Percentiles rank a stretch among this genome's conserved stretches.
Conservation (phyloP, 2,329 filamentous ascomycete genomes). For the Colletotrichum paranaense region DNA sequence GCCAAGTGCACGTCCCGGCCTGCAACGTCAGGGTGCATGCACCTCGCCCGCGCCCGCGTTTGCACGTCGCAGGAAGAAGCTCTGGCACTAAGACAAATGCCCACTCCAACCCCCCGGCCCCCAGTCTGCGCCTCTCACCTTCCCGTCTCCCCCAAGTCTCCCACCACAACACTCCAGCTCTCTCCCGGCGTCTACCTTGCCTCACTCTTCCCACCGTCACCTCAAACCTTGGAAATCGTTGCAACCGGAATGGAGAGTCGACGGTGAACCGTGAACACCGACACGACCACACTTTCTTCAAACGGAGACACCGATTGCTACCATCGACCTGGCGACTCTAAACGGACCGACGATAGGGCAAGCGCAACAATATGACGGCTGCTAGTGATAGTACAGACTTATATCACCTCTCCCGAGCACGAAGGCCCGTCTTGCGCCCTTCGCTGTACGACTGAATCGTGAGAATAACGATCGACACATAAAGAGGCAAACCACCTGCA, state of each 20-base stretch:
- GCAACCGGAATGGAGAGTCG: constrained; percentile 24
- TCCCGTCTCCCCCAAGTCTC: not conserved
- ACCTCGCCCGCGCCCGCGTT: not conserved
- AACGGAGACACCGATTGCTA: constrained; percentile 24
- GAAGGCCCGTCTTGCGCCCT: not conserved
- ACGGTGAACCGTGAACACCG: constrained; percentile 21
- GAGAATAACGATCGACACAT: constrained; percentile 21
- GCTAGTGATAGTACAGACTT: constrained; percentile 9
- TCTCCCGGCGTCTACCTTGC: not conserved
- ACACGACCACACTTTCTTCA: not conserved
- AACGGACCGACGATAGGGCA: constrained; percentile 25
- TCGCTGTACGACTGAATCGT: constrained; percentile 23
- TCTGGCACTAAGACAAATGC: not conserved
- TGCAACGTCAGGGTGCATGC: constrained; percentile 36
- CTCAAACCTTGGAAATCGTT: constrained; percentile 32
- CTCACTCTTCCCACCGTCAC: constrained; percentile 22
- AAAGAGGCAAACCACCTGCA: constrained; percentile 12
- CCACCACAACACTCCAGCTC: not conserved
- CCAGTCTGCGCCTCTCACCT: constrained; percentile 7
- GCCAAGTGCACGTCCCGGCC: constrained; percentile 27
- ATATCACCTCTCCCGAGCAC: not conserved
- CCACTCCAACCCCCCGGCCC: constrained; percentile 15
- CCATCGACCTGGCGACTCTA: constrained; percentile 12
- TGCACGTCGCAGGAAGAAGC: not conserved
- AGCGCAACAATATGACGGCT: constrained; percentile 29